Evolutionary conservation across 2,329 filamentous ascomycete genomes (phyloP).

Genomic region (Verticillium klebahnii): DNA sequence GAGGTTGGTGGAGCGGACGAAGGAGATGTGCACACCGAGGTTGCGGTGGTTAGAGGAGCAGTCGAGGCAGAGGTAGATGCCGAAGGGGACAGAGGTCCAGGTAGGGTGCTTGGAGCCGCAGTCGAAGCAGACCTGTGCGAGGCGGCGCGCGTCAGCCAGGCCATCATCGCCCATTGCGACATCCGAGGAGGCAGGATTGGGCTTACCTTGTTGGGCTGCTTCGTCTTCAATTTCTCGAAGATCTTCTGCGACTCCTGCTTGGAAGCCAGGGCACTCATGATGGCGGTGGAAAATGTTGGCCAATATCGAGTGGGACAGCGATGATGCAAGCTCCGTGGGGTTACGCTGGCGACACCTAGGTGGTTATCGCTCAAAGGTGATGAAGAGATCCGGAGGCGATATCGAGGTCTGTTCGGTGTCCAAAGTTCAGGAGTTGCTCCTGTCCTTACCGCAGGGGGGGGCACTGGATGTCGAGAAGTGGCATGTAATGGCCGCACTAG

Average conservation of each 20-base stretch:
- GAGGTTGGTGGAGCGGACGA: constrained; percentile 96
- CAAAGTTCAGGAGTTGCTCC: constrained; percentile 14
- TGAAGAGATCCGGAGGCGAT: constrained; percentile 1
- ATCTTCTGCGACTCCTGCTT: constrained; percentile 96
- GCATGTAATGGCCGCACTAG: constrained; percentile 11
- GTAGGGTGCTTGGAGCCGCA: constrained; percentile 97
- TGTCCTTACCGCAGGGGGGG: neutral
- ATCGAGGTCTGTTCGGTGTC: constrained; percentile 12
- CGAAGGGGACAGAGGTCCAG: constrained; percentile 95
- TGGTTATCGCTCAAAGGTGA: neutral
- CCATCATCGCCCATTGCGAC: neutral
- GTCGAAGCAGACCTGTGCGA: constrained; percentile 85
- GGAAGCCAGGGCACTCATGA: constrained; percentile 67
- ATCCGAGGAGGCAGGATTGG: neutral
- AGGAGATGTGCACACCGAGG: constrained; percentile 97
- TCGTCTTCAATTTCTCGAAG: constrained; percentile 94
- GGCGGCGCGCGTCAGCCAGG: neutral
- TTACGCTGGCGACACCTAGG: neutral
- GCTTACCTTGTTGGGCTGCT: constrained; percentile 87
- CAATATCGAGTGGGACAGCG: neutral
- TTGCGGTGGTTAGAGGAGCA: constrained; percentile 97
- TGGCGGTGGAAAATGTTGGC: constrained; percentile 21
- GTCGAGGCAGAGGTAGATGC: constrained; percentile 96
- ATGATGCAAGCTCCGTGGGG: neutral
- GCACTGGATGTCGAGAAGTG: constrained; percentile 12